Conservation (phyloP, 2,329 filamentous ascomycete species). For the Apiospora saccharicola region DNA sequence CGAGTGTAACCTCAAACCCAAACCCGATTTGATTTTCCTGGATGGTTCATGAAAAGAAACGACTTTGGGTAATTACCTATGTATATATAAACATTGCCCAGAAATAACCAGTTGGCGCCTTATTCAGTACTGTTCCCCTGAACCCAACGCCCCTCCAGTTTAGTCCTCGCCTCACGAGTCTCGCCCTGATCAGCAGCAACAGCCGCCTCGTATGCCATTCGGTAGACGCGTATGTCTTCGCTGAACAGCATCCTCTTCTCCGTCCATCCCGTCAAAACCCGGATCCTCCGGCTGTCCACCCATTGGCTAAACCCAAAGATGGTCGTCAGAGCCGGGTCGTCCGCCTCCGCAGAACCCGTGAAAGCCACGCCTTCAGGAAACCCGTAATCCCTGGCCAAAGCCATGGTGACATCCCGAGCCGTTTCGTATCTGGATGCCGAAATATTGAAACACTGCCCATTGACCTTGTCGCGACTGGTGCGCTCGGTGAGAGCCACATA, state of each 20-base stretch:
- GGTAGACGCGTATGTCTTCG: constrained; percentile 46
- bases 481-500: constrained; percentile 54
- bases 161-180: constrained; percentile 36
- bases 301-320: constrained; percentile 50
- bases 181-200: constrained; percentile 34
- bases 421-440: constrained; percentile 55
- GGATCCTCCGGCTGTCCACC: constrained; percentile 51
- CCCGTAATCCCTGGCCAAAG: constrained; percentile 50
- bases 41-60: not conserved
- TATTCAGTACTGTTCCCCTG: constrained; percentile 1
- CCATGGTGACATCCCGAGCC: constrained; percentile 45
- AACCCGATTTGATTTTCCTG: not conserved
- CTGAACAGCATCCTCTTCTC: constrained; percentile 48
- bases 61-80: not conserved
- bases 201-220: constrained; percentile 48
- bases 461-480: constrained; percentile 40
- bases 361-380: constrained; percentile 43
- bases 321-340: constrained; percentile 31
- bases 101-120: not conserved
- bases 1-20: not conserved
- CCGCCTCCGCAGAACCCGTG: constrained; percentile 28
- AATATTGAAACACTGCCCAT: constrained; percentile 54
- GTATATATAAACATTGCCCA: not conserved
- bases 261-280: constrained; percentile 49
- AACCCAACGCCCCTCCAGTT: constrained; percentile 27